Base-by-base conservation (phyloP, 495 filamentous ascomycete genomes). In the Astrothelium macrocarpum region DNA sequence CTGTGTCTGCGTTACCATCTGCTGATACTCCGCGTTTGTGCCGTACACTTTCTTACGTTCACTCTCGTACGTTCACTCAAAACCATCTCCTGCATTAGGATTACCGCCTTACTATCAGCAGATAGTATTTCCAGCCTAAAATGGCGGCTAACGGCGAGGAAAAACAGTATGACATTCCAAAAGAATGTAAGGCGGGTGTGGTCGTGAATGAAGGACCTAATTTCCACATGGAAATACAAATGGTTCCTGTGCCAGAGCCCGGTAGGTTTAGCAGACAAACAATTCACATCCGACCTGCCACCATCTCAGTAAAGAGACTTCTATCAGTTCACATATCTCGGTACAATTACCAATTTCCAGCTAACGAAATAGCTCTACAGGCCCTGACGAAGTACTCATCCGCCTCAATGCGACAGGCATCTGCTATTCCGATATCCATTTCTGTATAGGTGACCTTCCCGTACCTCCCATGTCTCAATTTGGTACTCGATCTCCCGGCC, bases 181-280 rank as follows among this genome's bases (percentile, higher is more conserved):
- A 78, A 20, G 69, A 76, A 70, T 81, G 82, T 67, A 82, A 81
- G 64, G 82, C 79, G 0, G 81, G 78, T 7, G 79, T 83, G 2
- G 79, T 83, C 1, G 71, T 80, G 36, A 81, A 83, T 64, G 78
- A 80, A 63, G 82, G 82, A 2, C 78, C 82, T 0, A 67, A 81
- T 61, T 84, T 83, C 68, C 71, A 69, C 28, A 74, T 83, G 59
- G 77, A 79, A 65, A 77, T 84, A 9, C 75, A 82, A 65, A 72
- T 70, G 64, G 78, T 85, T 5, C 76, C 76, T 32, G 81, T 85
- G 0, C 82, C 82, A 20, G 72, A 79, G 61, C 79, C 80, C 53
- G 78, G 79, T 81, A 75, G 32, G 65, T 65, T 5, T 25, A 56
- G 9, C 25, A 56, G 20, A n/a, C n/a, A 10, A 26, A 5, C 34